Percentiles rank a stretch among this genome's conserved stretches.
phyloP scores from a whole-genome alignment of 495 filamentous ascomycete species.

The Pyronema omphalodes region DNA sequence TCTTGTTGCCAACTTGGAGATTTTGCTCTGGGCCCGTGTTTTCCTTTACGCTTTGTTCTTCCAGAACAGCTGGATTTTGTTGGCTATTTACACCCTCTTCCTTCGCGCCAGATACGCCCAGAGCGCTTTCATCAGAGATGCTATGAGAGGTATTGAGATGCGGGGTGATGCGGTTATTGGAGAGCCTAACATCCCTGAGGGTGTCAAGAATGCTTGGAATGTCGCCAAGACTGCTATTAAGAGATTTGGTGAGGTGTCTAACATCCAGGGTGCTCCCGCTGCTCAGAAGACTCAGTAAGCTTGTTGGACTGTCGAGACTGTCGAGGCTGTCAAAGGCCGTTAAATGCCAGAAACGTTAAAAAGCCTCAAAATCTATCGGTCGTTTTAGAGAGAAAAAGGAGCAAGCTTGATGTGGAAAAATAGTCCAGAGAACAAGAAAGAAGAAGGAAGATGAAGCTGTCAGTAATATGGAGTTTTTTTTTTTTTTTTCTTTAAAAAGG shows the following conservation, averaged over 20 bases:
- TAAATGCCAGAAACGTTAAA: too few species aligned
- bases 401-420: too few species aligned
- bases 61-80: conserved; percentile 75
- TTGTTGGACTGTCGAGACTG: too few species aligned
- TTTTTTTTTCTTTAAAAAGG: too few species aligned
- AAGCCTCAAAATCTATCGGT: too few species aligned
- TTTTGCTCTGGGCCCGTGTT: conserved; percentile 66
- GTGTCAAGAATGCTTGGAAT: conserved; percentile 67
- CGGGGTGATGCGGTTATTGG: conserved; percentile 64
- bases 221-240: conserved; percentile 50
- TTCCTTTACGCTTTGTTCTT: conserved; percentile 63
- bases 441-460: too few species aligned
- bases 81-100: conserved; percentile 76
- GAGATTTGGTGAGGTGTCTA: conserved; percentile 62
- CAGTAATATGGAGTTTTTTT: too few species aligned
- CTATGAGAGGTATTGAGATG: conserved; percentile 51
- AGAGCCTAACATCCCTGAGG: conserved; percentile 73
- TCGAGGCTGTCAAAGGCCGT: too few species aligned
- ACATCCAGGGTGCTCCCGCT: conserved; percentile 22
- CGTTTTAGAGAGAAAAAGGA: too few species aligned
- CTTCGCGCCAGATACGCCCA: conserved; percentile 77
- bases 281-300: too few species aligned
- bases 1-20: conserved; percentile 57
- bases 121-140: conserved; percentile 74
- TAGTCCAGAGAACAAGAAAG: too few species aligned